Conservation (phyloP, 345 rosid species). For the Sonneratia caseolaris region DNA sequence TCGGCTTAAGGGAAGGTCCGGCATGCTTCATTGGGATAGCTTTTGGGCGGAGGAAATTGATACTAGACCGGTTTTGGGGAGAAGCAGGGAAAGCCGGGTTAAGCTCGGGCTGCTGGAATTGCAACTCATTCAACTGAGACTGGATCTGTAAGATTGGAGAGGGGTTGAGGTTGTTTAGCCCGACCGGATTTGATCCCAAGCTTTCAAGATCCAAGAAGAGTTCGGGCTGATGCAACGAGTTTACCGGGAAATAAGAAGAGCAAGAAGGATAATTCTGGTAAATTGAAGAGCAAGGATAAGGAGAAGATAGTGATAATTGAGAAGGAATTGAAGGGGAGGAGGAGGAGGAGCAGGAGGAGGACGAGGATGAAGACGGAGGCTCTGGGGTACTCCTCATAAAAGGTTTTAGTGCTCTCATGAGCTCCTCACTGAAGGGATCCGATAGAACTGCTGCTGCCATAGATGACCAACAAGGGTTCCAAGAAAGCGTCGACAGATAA, state of each 20-base stretch:
- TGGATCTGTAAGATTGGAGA: slow-evolving; percentile 69
- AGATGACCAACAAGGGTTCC: too few relatives aligned
- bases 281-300: background rate
- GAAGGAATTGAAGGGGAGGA: background rate
- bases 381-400: slow-evolving; percentile 20
- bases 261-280: background rate
- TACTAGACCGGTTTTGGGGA: background rate
- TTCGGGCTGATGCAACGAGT: background rate
- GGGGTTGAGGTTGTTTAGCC: slow-evolving; percentile 53
- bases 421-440: slow-evolving; percentile 12
- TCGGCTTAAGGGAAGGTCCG: slow-evolving; percentile 27
- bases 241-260: too few relatives aligned
- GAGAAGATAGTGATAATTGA: too few relatives aligned
- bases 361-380: slow-evolving; percentile 4
- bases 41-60: slow-evolving; percentile 31
- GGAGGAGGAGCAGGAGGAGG: background rate
- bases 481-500: too few relatives aligned
- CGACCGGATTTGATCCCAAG: slow-evolving; percentile 12
- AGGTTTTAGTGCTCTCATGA: slow-evolving; percentile 17
- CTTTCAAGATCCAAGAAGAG: background rate
- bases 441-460: slow-evolving; percentile 1
- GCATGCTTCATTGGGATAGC: slow-evolving; percentile 56
- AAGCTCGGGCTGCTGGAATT: background rate
- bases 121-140: background rate
- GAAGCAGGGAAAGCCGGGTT: background rate